phyloP scores from a whole-genome alignment of 257 asterid species.

The Lavandula angustifolia region DNA sequence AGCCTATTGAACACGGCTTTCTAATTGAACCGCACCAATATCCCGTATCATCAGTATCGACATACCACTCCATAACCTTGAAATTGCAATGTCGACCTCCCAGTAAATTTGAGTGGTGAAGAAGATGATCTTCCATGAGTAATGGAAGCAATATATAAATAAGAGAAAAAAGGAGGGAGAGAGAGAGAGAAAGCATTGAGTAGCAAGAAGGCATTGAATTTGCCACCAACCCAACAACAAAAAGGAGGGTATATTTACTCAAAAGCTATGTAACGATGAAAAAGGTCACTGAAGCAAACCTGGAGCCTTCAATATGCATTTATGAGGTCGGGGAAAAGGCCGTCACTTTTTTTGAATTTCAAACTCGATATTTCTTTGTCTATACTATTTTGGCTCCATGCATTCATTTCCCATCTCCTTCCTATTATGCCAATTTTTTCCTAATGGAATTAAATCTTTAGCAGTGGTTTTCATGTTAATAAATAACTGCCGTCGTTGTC shows the following conservation, averaged over 20 bases:
- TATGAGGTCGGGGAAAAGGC: constrained; percentile 70
- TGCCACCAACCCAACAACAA: constrained; percentile 65
- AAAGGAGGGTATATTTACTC: constrained; percentile 63
- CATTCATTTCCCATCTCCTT: no score
- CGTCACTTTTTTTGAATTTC: constrained; percentile 48
- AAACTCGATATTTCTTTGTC: constrained; percentile 37
- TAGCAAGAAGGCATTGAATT: constrained; percentile 50
- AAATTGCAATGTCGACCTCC: background rate
- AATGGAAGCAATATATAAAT: constrained; percentile 22
- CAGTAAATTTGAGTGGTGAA: constrained; percentile 24
- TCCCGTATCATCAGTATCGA: constrained; percentile 45
- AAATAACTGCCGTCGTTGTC: constrained; percentile 29
- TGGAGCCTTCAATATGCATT: constrained; percentile 74
- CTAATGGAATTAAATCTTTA: background rate
- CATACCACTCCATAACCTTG: constrained; percentile 2
- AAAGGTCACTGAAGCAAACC: constrained; percentile 72
- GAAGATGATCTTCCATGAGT: constrained; percentile 24
- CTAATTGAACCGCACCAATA: constrained; percentile 97
- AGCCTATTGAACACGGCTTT: constrained; percentile 52
- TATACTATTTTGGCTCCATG: no score
- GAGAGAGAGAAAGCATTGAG: no score
- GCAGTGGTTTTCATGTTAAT: constrained; percentile 19
- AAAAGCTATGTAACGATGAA: constrained; percentile 63
- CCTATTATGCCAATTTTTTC: background rate
- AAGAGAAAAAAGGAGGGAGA: constrained; percentile 22